These are phyloP conservation scores for Fistulinella prunicolor DNA, from an alignment of 768 basidiomycete genomes.

Conservation along the genomic window DNA sequence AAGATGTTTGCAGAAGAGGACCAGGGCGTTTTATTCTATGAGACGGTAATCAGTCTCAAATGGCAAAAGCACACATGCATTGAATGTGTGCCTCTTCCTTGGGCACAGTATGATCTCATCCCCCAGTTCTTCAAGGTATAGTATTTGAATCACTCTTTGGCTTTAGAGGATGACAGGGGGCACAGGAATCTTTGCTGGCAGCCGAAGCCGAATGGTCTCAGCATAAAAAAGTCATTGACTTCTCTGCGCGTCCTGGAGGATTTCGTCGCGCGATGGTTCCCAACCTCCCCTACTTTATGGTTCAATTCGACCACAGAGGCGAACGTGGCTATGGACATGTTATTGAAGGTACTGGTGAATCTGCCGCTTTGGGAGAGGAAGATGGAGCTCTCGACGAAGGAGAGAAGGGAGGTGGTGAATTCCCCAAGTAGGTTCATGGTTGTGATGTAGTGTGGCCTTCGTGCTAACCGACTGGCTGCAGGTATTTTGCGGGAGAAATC, in stretches of 20 bases:
- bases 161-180: constrained; percentile 6
- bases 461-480: constrained; percentile 31
- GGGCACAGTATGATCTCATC: constrained; percentile 80
- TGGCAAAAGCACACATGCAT: constrained; percentile 90
- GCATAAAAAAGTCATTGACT: constrained; percentile 96
- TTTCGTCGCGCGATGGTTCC: constrained; percentile 95
- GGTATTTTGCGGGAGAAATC: constrained; percentile 94
- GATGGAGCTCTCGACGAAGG: constrained; percentile 74
- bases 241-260: constrained; percentile 84
- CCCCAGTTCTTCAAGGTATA: constrained; percentile 90
- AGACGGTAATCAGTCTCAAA: constrained; percentile 85
- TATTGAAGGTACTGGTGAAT: constrained; percentile 84
- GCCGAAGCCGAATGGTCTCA: constrained; percentile 98
- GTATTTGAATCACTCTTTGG: neutral
- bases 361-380: constrained; percentile 57
- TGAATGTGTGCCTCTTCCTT: constrained; percentile 91
- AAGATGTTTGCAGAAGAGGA: constrained; percentile 91
- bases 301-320: constrained; percentile 96
- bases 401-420: constrained; percentile 88
- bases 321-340: constrained; percentile 98
- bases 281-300: constrained; percentile 98
- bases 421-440: constrained; percentile 63
- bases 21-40: constrained; percentile 93
- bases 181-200: constrained; percentile 85
- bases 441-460: neutral